Conservation (phyloP, 345 rosid species). For the Eucalyptus fibrosa region DNA sequence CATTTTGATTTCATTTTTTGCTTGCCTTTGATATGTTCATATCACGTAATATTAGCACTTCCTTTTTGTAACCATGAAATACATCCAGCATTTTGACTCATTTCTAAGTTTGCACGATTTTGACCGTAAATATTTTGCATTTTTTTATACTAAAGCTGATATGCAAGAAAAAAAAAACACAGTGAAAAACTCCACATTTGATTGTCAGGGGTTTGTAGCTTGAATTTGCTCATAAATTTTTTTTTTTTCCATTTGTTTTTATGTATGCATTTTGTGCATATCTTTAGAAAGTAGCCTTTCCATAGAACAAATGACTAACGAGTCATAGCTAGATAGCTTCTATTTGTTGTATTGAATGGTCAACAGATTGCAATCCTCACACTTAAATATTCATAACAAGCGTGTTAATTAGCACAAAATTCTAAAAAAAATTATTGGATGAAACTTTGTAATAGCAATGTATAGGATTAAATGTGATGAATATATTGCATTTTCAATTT, state of each 20-base stretch:
- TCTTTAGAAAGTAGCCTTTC: neutral
- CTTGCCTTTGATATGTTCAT: accelerated
- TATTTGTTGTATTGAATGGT: neutral
- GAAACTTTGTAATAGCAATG: neutral
- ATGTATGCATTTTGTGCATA: neutral
- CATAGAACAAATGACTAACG: accelerated
- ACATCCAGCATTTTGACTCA: neutral
- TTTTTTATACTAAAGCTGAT: neutral
- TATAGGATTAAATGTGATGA: neutral
- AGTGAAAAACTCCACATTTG: neutral
- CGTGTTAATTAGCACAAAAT: accelerated
- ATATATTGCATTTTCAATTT: neutral
- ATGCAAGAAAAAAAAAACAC: accelerated
- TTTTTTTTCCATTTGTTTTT: neutral
- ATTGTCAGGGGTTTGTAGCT: neutral
- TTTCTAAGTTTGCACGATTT: neutral
- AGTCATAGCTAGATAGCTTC: neutral
- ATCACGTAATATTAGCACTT: neutral
- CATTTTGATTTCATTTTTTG: neutral
- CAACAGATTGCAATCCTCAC: neutral
- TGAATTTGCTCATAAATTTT: neutral
- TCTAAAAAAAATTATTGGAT: neutral
- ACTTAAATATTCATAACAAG: neutral
- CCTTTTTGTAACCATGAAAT: neutral
- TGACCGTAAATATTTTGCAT: neutral